Conservation (phyloP, 2,329 filamentous ascomycete genomes). For the Thermoascus crustaceus region DNA sequence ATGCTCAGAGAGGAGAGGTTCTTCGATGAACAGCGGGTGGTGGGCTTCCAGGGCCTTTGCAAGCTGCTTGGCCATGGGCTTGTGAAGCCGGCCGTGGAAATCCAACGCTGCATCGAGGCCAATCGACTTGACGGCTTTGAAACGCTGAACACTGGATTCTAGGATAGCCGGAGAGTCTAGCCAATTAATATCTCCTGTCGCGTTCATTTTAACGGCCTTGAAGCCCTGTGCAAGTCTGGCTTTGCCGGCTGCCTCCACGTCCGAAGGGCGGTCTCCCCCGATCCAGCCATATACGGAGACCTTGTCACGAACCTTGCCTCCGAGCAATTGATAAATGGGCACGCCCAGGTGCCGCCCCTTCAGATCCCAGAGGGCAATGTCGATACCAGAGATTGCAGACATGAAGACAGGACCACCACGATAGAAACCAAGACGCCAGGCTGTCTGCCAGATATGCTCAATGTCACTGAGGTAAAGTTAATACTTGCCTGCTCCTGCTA, state of each 20-base stretch:
- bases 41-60: conserved; percentile 59
- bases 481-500: background rate
- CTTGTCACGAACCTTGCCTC: conserved; percentile 62
- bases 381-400: conserved; percentile 67
- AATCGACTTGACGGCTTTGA: conserved; percentile 59
- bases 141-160: conserved; percentile 55
- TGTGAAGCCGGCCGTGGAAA: conserved; percentile 69
- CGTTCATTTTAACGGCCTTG: conserved; percentile 64
- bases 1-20: conserved; percentile 64
- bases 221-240: conserved; percentile 34
- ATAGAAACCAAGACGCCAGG: conserved; percentile 66
- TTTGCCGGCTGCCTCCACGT: conserved; percentile 55
- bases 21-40: conserved; percentile 66
- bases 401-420: conserved; percentile 72
- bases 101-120: conserved; percentile 68
- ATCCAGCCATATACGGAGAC: conserved; percentile 72
- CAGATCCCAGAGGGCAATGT: conserved; percentile 73
- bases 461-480: conserved; percentile 50
- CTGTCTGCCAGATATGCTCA: conserved; percentile 71
- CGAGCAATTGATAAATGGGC: conserved; percentile 64
- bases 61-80: conserved; percentile 73
- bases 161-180: conserved; percentile 62
- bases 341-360: conserved; percentile 58
- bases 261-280: conserved; percentile 61
- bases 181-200: conserved; percentile 67